Percentiles rank a stretch among this genome's conserved stretches.
Evolutionary conservation across 768 basidiomycete genomes (phyloP).

Genomic region (Phanerochaete sordida): DNA sequence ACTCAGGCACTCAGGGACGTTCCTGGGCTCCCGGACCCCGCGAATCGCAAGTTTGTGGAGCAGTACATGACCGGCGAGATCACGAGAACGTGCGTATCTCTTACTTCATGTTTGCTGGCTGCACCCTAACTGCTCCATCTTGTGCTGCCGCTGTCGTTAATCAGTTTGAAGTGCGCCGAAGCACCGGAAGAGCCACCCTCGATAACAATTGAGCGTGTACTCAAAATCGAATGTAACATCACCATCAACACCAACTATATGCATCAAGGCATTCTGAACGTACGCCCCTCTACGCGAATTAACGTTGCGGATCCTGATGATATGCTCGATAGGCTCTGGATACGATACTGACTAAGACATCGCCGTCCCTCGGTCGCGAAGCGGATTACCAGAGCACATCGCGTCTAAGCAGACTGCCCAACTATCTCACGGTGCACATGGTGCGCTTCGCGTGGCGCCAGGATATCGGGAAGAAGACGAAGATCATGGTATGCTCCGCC

Average conservation of each 20-base stretch:
- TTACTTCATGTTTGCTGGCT: not conserved
- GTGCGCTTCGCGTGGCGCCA: constrained; percentile 94
- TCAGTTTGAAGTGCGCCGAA: constrained; percentile 78
- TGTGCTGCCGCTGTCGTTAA: not conserved
- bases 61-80: constrained; percentile 81
- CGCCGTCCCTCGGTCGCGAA: constrained; percentile 72
- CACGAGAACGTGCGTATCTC: constrained; percentile 54
- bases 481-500: constrained; percentile 74
- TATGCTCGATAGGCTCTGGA: constrained; percentile 62
- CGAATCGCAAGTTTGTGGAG: constrained; percentile 58
- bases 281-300: constrained; percentile 29
- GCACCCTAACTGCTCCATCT: too few relatives aligned
- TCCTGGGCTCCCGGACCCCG: constrained; percentile 36
- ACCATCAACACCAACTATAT: constrained; percentile 83
- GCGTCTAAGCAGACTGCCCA: constrained; percentile 78
- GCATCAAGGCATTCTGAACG: constrained; percentile 79
- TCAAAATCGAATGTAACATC: constrained; percentile 95
- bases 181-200: constrained; percentile 73
- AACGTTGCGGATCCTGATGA: not conserved
- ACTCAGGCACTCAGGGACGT: constrained; percentile 71
- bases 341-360: constrained; percentile 82
- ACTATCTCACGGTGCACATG: constrained; percentile 89
- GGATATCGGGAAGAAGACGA: constrained; percentile 90
- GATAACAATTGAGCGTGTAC: constrained; percentile 62
- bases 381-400: constrained; percentile 81